These are phyloP conservation scores for Candida sp. DNA, from an alignment of 1,139 yeast genomes.

Conservation along the genomic window DNA sequence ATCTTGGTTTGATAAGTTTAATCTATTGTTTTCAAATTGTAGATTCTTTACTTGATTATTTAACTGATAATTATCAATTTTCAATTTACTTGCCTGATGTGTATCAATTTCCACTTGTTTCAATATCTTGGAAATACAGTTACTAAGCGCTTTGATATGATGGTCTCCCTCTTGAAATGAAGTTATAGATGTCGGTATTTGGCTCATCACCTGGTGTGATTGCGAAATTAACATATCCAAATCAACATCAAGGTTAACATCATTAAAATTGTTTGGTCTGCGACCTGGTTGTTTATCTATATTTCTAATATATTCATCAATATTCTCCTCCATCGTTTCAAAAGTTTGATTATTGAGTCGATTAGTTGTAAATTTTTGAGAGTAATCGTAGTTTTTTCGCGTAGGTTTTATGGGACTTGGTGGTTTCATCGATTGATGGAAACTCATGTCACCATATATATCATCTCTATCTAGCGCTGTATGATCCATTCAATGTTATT, in stretches of 20 bases:
- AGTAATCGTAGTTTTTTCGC: neutral
- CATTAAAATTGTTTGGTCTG: neutral
- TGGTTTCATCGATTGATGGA: neutral
- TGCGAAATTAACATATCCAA: constrained; percentile 25
- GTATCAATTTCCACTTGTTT: neutral
- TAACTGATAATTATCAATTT: neutral
- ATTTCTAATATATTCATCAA: neutral
- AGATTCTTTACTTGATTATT: neutral
- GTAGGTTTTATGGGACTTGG: neutral
- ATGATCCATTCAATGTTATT: neutral
- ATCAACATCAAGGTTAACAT: constrained; percentile 9
- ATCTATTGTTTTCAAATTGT: neutral
- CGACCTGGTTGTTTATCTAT: neutral
- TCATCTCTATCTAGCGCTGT: neutral
- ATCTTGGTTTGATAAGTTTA: neutral
- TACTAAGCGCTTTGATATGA: constrained; percentile 1
- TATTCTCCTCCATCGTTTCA: neutral
- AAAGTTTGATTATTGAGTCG: neutral
- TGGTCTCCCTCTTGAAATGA: constrained; percentile 25
- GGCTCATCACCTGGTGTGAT: constrained; percentile 25
- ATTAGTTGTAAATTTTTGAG: neutral
- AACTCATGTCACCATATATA: neutral
- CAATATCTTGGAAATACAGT: neutral
- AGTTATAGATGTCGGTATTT: constrained; percentile 18
- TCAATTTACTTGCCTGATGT: neutral